These are phyloP conservation scores for Aspergillus bridgeri DNA, from an alignment of 495 filamentous ascomycete genomes.

Conservation along the genomic window DNA sequence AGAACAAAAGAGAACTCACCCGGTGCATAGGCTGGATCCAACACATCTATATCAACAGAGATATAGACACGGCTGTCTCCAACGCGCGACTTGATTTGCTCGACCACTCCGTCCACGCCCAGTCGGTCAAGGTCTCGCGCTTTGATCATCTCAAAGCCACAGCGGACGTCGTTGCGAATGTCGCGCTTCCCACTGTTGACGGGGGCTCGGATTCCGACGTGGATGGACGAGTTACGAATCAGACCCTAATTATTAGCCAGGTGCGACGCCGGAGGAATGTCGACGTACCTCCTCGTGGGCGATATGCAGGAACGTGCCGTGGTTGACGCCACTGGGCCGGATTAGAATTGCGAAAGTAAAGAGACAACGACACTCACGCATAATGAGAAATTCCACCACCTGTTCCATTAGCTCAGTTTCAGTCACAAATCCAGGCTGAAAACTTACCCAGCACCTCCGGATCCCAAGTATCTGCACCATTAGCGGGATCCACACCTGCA, in stretches of 20 bases:
- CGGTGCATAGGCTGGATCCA: slow-evolving; percentile 52
- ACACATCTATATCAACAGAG: slow-evolving; percentile 50
- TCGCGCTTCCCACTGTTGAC: slow-evolving; percentile 40
- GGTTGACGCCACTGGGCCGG: slow-evolving; percentile 42
- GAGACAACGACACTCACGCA: slow-evolving; percentile 30
- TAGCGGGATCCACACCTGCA: not conserved
- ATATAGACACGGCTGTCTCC: slow-evolving; percentile 35
- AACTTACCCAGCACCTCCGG: slow-evolving; percentile 39
- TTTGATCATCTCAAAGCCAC: slow-evolving; percentile 48
- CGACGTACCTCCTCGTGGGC: slow-evolving; percentile 45
- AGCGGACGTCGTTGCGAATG: slow-evolving; percentile 45
- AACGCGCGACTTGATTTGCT: slow-evolving; percentile 41
- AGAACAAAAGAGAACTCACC: slow-evolving; percentile 20
- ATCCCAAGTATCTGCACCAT: slow-evolving; percentile 44
- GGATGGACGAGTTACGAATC: slow-evolving; percentile 44
- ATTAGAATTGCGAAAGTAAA: slow-evolving; percentile 1
- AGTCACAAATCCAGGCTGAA: not conserved
- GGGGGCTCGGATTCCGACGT: slow-evolving; percentile 50
- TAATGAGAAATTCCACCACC: slow-evolving; percentile 47
- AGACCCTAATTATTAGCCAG: slow-evolving; percentile 29
- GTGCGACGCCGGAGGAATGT: too few species aligned
- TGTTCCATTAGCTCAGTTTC: not conserved
- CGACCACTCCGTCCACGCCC: slow-evolving; percentile 38
- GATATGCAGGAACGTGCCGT: slow-evolving; percentile 52
- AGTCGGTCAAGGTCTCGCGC: slow-evolving; percentile 51